phyloP scores from a whole-genome alignment of 805 yeast genomes.

The Saturnispora ahearnii region DNA sequence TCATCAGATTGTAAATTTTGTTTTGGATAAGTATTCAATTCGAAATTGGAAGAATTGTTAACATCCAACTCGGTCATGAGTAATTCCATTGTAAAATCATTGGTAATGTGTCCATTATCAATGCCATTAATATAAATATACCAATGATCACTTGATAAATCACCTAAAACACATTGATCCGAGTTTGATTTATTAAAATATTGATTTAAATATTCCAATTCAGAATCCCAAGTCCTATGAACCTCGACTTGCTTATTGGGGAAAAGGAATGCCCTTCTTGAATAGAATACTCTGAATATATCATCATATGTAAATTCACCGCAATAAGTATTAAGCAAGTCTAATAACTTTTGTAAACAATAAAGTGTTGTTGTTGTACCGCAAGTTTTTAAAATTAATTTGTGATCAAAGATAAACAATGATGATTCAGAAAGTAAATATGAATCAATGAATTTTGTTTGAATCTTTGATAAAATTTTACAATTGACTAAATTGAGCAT shows the following conservation, averaged over 20 bases:
- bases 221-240: conserved; percentile 80
- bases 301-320: conserved; percentile 30
- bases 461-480: conserved; percentile 73
- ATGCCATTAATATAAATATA: conserved; percentile 64
- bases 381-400: conserved; percentile 83
- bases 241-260: conserved; percentile 76
- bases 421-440: conserved; percentile 85
- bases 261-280: conserved; percentile 87
- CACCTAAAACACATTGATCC: conserved; percentile 68
- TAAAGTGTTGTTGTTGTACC: conserved; percentile 89
- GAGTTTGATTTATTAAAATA: conserved; percentile 55
- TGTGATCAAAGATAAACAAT: conserved; percentile 80
- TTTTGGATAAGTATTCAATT: conserved; percentile 21
- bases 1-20: conserved; percentile 40
- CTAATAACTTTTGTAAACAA: conserved; percentile 60
- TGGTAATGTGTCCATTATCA: conserved; percentile 6
- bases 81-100: conserved; percentile 69
- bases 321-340: conserved; percentile 35
- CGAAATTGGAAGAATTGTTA: conserved; percentile 46
- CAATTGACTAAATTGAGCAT: conserved; percentile 79
- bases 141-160: conserved; percentile 81
- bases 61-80: conserved; percentile 80
- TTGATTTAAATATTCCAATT: conserved; percentile 58
- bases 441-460: conserved; percentile 62
- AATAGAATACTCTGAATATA: conserved; percentile 68